These are phyloP conservation scores for Mercurialis annua DNA, from an alignment of 345 rosid genomes.

Conservation along the genomic window DNA sequence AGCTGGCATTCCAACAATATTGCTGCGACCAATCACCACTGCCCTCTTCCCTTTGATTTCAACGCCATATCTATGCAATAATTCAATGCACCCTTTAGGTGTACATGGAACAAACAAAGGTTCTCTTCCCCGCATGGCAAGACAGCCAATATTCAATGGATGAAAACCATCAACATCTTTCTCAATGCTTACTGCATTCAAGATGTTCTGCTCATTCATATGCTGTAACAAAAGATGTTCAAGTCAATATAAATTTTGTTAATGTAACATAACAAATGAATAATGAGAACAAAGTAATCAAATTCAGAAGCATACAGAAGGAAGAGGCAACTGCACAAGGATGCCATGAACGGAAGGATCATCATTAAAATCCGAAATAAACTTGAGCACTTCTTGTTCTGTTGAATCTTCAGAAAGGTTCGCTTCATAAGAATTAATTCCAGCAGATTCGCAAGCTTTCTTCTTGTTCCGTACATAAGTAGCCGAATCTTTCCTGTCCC, in stretches of 20 bases:
- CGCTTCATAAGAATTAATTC: slow-evolving; percentile 71
- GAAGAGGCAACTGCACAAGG: slow-evolving; percentile 85
- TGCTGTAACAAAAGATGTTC: slow-evolving; percentile 43
- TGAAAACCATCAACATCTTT: slow-evolving; percentile 94
- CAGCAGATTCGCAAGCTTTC: slow-evolving; percentile 77
- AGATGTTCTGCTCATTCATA: slow-evolving; percentile 68
- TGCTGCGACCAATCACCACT: slow-evolving; percentile 84
- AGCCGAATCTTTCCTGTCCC: slow-evolving; percentile 77
- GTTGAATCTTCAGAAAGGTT: slow-evolving; percentile 51
- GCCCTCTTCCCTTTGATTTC: slow-evolving; percentile 80
- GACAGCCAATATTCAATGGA: slow-evolving; percentile 77
- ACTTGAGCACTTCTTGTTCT: slow-evolving; percentile 62
- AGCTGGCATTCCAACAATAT: slow-evolving; percentile 94
- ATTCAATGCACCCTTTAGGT: slow-evolving; percentile 89
- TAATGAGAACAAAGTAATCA: background rate
- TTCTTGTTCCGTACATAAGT: slow-evolving; percentile 85
- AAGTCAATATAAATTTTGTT: background rate
- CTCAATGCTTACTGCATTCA: slow-evolving; percentile 70
- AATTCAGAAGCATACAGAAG: slow-evolving; percentile 50
- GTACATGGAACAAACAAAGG: slow-evolving; percentile 83
- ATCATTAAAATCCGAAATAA: slow-evolving; percentile 52
- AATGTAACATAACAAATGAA: background rate
- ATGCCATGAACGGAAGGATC: slow-evolving; percentile 84
- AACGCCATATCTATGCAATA: slow-evolving; percentile 65
- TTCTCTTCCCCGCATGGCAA: slow-evolving; percentile 86